Evolutionary conservation across 441 rosid species (phyloP), one percentile per base, ranked within the genome.

Genomic region (Corymbia calophylla): DNA sequence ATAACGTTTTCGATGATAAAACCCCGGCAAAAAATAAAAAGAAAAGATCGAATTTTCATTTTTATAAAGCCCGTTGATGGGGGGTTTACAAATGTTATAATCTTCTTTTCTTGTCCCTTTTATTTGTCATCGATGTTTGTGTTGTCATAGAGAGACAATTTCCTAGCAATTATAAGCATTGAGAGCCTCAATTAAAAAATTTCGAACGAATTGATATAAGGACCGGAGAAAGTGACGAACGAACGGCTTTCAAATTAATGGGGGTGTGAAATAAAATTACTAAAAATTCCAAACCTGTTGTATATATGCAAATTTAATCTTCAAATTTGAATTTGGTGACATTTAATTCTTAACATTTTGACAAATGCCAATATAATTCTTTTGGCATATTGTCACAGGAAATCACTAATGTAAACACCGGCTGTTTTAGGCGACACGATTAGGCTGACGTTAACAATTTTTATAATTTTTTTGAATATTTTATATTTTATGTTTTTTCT

Each of bases 331-430:
- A 60, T 27, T 60, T 60, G 31, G 27, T 3, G 5, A 0, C 27
- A 60, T 60, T 60, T 60, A 60, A 27, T 5, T 25, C 8, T 5
- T 11, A 60, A 60, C 66, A 60, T 27, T 13, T 60, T 60, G 31
- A 60, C 66, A 60, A 27, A 25, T 60, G 2, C 3, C 66, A 60
- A 60, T 60, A 25, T 58, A 10, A 7, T 58, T 60, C 66, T 25
- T 60, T 4, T 27, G 0, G 31, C 8, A 60, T 5, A 60, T 60
- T 27, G 11, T 27, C 3, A 0, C 8, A 0, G 0, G 4, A 0
- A 60, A 27, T 27, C 0, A 3, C 14, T 58, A 0, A 25, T 1
- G 1, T 58, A 3, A 58, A 21, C 3, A 2, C 25, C 2, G 25
- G 23, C 2, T 1, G 0, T 56, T 1, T 6, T 58, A 4, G 10